A percentile compares a stretch with the other conserved stretches of the same genome.
phyloP scores from a whole-genome alignment of 2,329 filamentous ascomycete species.

The Cercospora nicotianae region DNA sequence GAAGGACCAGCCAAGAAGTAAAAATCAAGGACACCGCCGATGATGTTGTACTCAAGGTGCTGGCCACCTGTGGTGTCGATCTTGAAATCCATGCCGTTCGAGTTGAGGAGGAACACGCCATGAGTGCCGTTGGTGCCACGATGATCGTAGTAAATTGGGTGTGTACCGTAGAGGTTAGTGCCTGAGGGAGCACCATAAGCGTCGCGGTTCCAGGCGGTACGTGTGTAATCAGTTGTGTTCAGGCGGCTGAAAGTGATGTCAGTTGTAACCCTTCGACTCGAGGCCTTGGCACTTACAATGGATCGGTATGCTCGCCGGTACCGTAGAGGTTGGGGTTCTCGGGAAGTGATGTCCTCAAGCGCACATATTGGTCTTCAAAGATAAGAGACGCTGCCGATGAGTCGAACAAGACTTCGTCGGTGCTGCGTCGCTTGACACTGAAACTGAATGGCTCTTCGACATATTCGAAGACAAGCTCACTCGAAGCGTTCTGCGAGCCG shows the following conservation, averaged over 20 bases:
- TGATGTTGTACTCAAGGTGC: constrained; percentile 75
- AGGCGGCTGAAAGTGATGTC: constrained; percentile 41
- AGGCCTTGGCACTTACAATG: constrained; percentile 37
- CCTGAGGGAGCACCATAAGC: constrained; percentile 60
- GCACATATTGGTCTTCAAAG: constrained; percentile 77
- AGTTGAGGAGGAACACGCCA: constrained; percentile 70
- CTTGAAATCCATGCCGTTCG: constrained; percentile 74
- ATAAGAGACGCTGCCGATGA: constrained; percentile 66
- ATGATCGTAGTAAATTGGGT: constrained; percentile 75
- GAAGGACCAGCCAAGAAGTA: constrained; percentile 54
- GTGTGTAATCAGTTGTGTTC: constrained; percentile 67
- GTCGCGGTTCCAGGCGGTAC: constrained; percentile 70
- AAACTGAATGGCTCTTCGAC: constrained; percentile 66
- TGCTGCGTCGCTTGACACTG: constrained; percentile 59
- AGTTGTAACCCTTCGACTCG: neutral
- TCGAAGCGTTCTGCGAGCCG: constrained; percentile 26
- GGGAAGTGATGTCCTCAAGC: constrained; percentile 69
- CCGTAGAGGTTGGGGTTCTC: constrained; percentile 72
- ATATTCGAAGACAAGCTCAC: constrained; percentile 57
- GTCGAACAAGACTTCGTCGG: constrained; percentile 65
- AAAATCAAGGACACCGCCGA: constrained; percentile 72
- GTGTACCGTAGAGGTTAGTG: constrained; percentile 69
- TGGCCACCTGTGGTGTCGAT: constrained; percentile 66
- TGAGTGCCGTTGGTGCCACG: constrained; percentile 57
- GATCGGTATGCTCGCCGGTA: constrained; percentile 73